These are phyloP conservation scores for Pezicula rhizophila DNA, from an alignment of 2,329 filamentous ascomycete genomes.

Conservation along the genomic window DNA sequence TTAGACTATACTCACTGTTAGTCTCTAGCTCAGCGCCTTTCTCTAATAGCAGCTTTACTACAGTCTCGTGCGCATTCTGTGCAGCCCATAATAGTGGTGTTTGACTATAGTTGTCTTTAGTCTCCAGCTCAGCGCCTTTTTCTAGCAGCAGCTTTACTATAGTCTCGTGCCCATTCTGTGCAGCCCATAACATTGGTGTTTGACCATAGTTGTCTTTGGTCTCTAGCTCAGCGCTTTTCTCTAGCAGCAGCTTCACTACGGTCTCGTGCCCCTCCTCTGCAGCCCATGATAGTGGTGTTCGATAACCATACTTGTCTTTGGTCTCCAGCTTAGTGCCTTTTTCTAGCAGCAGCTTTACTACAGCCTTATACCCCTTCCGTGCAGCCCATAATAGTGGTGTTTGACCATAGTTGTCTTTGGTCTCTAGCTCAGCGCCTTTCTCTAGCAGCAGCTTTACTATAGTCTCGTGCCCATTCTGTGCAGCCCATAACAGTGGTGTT, in stretches of 20 bases:
- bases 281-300: constrained; percentile 5
- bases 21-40: not conserved
- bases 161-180: not conserved
- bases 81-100: constrained; percentile 9
- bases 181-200: constrained; percentile 2
- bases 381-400: constrained; percentile 14
- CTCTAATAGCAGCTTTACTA: constrained; percentile 4
- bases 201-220: constrained; percentile 5
- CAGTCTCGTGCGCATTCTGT: not conserved
- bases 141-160: constrained; percentile 8
- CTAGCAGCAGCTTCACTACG: constrained; percentile 18
- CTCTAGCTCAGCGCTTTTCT: constrained; percentile 14
- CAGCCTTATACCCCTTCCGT: not conserved
- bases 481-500: constrained; percentile 6
- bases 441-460: constrained; percentile 4
- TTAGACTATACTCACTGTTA: constrained; percentile 2
- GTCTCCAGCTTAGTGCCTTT: not conserved
- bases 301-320: too few species aligned
- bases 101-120: not conserved
- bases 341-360: constrained; percentile 3
- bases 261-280: constrained; percentile 18
- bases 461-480: constrained; percentile 1
- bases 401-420: not conserved
- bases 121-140: not conserved
- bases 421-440: not conserved